A percentile compares a stretch with the other conserved stretches of the same genome.
These are phyloP conservation scores for Yarrowia sp. DNA, from an alignment of 805 yeast species.

Conservation along the genomic window DNA sequence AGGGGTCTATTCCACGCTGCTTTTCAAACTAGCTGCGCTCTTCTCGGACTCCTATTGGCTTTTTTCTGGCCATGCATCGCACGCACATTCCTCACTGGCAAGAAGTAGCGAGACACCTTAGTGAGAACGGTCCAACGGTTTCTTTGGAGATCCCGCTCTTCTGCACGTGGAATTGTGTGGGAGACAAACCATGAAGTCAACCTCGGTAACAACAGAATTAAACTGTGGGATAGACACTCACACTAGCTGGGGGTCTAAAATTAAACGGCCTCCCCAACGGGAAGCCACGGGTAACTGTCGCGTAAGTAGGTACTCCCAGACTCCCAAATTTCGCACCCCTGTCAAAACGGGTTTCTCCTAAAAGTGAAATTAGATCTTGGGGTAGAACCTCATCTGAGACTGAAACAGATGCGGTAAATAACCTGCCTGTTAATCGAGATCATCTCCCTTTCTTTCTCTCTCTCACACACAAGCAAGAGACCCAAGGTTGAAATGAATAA, in stretches of 20 bases:
- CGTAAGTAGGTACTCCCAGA: no score
- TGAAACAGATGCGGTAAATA: constrained; percentile 2
- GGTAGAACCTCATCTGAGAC: no score
- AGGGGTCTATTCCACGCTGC: neutral
- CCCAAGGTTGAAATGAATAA: neutral
- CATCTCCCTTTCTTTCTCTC: neutral
- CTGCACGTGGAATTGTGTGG: constrained; percentile 6
- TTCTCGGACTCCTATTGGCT: no score
- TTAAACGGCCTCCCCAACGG: neutral
- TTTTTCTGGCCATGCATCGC: no score
- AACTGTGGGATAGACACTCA: constrained; percentile 6
- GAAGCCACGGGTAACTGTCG: no score
- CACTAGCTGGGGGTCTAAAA: constrained; percentile 5
- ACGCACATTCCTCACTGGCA: neutral
- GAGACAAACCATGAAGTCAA: neutral
- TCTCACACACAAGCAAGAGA: neutral
- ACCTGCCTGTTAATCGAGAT: neutral
- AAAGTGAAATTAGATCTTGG: neutral
- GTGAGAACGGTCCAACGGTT: constrained; percentile 14
- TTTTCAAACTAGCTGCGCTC: neutral
- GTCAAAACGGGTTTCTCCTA: neutral
- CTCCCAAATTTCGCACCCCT: neutral
- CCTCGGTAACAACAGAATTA: constrained; percentile 17
- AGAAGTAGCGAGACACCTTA: neutral
- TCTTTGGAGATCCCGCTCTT: constrained; percentile 18